Base-by-base conservation (phyloP, 139 green algal genomes). In the Chlamydomonas incerta region DNA sequence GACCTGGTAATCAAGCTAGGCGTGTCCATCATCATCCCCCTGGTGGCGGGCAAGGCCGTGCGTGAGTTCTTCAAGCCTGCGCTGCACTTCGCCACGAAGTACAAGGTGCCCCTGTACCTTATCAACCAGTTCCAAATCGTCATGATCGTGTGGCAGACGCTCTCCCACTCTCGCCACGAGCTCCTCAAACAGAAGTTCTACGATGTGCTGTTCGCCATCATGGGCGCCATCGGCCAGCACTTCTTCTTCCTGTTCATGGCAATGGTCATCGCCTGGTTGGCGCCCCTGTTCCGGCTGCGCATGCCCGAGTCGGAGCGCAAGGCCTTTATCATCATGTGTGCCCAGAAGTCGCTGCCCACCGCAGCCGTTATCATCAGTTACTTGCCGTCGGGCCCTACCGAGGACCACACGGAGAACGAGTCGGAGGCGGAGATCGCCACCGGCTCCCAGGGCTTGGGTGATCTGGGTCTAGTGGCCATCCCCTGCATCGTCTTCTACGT, bases 401-500 rank as follows among this genome's bases (percentile, higher is more conserved):
- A n/a, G 0, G 55, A 83, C 33, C 11, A 72, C 10, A 65, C 29
- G 8, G 73, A 80, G 74, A 23, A 88, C 10, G 46, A 4, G 5
- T 0, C 35, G 0, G 17, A 9, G 0, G 47, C 46, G 1, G 79
- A 85, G 66, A 31, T 58, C 2, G 85, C 81, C 29, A 80, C 60
- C 0, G 83, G 92, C 46, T 72, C 87, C 3, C 31, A 87, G 34
- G 83, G 88, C 10, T 52, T 93, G 2, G 90, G 90, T 31, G 86
- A 94, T 57, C 68, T 90, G 31, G 95, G 94, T 34, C 88, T 97
- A 0, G 91, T 97, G 4, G 92, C 92, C 68, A 94, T 97, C 72
- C 94, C 95, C 21, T 96, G 94, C 91, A 94, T 97, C 52, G 87
- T 97, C 1, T 93, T 93, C 85, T 94, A 97, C 87, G 79, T 97